Percentiles rank a stretch among this genome's conserved stretches.
Evolutionary conservation across 2,329 filamentous ascomycete genomes (phyloP).

Genomic region (Triangularia verruculosa): DNA sequence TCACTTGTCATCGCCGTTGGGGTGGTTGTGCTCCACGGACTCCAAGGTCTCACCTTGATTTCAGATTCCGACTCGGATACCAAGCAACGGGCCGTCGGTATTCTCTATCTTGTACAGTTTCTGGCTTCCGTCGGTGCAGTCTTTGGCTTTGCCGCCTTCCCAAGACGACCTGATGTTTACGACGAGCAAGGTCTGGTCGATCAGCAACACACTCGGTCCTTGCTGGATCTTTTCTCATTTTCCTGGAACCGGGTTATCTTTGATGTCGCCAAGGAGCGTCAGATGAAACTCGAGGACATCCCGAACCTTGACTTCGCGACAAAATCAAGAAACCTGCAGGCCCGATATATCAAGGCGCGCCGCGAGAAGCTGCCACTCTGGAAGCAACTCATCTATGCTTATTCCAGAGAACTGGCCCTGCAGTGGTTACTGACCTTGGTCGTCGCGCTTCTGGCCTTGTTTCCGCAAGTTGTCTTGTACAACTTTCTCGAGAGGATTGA

Average conservation of each 20-base stretch:
- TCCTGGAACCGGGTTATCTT: conserved; percentile 36
- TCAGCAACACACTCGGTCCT: conserved; percentile 35
- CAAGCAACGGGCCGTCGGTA: conserved; percentile 14
- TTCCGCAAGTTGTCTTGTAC: conserved; percentile 37
- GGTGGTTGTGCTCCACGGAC: conserved; percentile 30
- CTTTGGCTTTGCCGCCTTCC: conserved; percentile 32
- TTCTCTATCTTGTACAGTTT: conserved; percentile 30
- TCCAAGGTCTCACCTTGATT: conserved; percentile 25
- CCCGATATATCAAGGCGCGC: conserved; percentile 22
- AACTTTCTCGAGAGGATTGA: conserved; percentile 36
- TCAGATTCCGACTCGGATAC: conserved; percentile 4
- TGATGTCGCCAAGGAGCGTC: conserved; percentile 30
- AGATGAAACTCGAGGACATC: conserved; percentile 34
- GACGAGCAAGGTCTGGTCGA: conserved; percentile 33
- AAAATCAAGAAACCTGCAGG: conserved; percentile 30
- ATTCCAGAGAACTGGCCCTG: conserved; percentile 29
- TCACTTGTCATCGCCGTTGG: conserved; percentile 26
- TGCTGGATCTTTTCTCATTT: conserved; percentile 31
- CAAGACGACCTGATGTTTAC: conserved; percentile 36
- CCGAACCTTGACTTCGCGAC: conserved; percentile 33
- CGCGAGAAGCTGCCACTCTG: conserved; percentile 30
- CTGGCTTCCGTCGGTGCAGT: conserved; percentile 24
- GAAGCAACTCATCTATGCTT: conserved; percentile 33
- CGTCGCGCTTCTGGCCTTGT: conserved; percentile 32
- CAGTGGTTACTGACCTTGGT: conserved; percentile 35